These are phyloP conservation scores for Exophiala sp. DNA, from an alignment of 2,329 filamentous ascomycete species.

Conservation along the genomic window DNA sequence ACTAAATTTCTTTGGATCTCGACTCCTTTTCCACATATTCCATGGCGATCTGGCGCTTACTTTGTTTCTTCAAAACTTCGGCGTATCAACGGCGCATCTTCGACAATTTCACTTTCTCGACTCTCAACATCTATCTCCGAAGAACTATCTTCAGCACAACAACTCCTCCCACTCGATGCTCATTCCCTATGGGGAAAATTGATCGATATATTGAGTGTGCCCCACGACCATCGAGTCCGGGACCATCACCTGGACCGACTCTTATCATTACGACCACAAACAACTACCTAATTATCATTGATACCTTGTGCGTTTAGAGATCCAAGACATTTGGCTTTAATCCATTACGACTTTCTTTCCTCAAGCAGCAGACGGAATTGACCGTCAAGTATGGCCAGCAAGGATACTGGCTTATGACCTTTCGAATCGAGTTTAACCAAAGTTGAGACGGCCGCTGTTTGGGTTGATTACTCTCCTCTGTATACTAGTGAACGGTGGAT, in stretches of 20 bases:
- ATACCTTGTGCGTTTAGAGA: conserved; percentile 26
- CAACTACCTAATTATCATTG: conserved; percentile 21
- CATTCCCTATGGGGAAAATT: neutral
- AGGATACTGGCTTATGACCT: conserved; percentile 7
- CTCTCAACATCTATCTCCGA: conserved; percentile 2
- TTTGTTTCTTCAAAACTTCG: conserved; percentile 1
- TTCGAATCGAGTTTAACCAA: conserved; percentile 4
- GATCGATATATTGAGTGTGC: neutral
- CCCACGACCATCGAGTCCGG: neutral
- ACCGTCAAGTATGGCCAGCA: conserved; percentile 3
- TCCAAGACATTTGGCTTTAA: conserved; percentile 19
- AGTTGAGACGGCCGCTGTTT: conserved; percentile 11
- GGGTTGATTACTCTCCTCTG: conserved; percentile 7
- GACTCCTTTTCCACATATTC: conserved; percentile 4
- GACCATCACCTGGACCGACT: conserved; percentile 1
- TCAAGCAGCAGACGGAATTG: neutral
- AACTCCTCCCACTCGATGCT: neutral
- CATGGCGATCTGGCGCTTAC: conserved; percentile 8
- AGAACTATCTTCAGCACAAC: conserved; percentile 5
- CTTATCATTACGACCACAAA: conserved; percentile 16
- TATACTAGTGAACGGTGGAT: conserved; percentile 8
- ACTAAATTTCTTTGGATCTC: conserved; percentile 14
- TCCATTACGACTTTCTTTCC: conserved; percentile 9
- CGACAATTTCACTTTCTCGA: neutral
- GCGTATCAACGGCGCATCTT: neutral